Evolutionary conservation across 2,329 filamentous ascomycete genomes (phyloP).

Genomic region (Biscogniauxia sp.): DNA sequence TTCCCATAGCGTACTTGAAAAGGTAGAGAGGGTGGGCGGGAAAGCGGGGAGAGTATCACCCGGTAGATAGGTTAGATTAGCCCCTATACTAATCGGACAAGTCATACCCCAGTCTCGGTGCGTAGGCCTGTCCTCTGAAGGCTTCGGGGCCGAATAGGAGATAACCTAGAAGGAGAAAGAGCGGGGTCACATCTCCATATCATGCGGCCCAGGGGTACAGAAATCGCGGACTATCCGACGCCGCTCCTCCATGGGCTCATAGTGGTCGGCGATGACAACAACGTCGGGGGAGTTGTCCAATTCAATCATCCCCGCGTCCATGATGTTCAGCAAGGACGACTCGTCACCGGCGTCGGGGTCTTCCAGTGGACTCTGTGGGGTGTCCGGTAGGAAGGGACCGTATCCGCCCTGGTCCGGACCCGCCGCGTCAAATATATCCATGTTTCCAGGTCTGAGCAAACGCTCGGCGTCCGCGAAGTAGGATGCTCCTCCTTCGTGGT

Average conservation of each 20-base stretch:
- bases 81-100: too few species aligned
- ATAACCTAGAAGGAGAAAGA: too few species aligned
- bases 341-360: neutral
- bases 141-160: too few species aligned
- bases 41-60: too few species aligned
- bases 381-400: neutral
- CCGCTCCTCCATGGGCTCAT: neutral
- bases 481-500: neutral
- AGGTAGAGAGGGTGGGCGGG: too few species aligned
- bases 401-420: neutral
- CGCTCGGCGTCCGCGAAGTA: neutral
- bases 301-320: neutral
- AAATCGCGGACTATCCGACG: neutral
- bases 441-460: neutral
- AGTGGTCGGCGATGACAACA: neutral
- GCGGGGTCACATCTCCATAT: slow-evolving; percentile 2
- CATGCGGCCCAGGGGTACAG: slow-evolving; percentile 4
- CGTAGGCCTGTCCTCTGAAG: too few species aligned
- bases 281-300: neutral
- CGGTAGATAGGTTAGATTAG: too few species aligned
- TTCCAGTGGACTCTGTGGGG: neutral
- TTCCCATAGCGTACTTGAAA: too few species aligned
- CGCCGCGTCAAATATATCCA: neutral
- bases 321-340: neutral
- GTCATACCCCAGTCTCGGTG: too few species aligned